Conservation (phyloP, 352 stramenopile genomes). For the Pythium sp. region DNA sequence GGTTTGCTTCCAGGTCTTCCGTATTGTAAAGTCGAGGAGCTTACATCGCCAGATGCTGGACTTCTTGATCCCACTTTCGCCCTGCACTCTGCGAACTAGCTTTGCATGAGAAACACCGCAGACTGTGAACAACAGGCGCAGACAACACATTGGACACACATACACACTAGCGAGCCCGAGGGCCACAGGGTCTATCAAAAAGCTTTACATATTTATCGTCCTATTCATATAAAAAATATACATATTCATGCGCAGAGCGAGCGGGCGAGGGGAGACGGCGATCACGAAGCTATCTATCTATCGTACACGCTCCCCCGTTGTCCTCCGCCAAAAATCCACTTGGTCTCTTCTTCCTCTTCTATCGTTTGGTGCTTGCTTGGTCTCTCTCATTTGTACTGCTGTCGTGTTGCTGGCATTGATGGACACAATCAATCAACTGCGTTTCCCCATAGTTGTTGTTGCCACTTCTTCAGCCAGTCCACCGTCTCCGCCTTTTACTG, state of each 20-base stretch:
- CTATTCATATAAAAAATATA: constrained; percentile 9
- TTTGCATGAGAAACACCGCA: not conserved
- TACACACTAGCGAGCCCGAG: not conserved
- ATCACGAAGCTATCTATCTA: constrained; percentile 11
- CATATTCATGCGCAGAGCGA: not conserved
- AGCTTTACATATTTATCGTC: constrained; percentile 9
- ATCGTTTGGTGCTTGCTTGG: not conserved
- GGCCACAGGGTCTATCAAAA: not conserved
- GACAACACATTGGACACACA: not conserved
- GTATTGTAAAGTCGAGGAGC: not conserved
- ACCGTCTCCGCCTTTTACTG: constrained; percentile 16
- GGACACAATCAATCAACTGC: not conserved
- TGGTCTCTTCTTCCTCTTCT: not conserved
- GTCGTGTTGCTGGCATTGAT: not conserved
- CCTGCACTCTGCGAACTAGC: no score
- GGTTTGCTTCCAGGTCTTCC: not conserved
- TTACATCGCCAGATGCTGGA: not conserved
- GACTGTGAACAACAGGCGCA: not conserved
- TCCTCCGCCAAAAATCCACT: not conserved
- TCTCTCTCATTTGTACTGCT: not conserved
- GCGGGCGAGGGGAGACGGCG: not conserved
- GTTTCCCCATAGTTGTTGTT: not conserved
- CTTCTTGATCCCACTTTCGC: not conserved
- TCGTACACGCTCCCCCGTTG: not conserved
- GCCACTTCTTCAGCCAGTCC: not conserved